phyloP scores from a whole-genome alignment of 352 stramenopile genomes.

The Pilasporangium apinafurcum region DNA sequence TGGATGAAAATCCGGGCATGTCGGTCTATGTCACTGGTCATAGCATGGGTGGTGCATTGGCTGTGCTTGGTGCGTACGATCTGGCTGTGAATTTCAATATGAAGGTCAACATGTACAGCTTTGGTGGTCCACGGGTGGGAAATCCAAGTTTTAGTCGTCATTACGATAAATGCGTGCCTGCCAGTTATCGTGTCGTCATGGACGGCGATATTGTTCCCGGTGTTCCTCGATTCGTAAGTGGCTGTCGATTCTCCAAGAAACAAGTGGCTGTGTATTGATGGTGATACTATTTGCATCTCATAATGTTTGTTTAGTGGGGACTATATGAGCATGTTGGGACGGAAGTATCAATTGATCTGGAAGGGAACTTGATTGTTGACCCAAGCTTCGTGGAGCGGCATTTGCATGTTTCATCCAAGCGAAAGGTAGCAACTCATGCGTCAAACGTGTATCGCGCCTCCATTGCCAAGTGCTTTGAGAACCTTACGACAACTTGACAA shows the following conservation, averaged over 20 bases:
- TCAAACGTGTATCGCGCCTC: slow-evolving; percentile 60
- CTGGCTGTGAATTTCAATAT: slow-evolving; percentile 81
- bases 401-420: slow-evolving; percentile 60
- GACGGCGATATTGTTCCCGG: slow-evolving; percentile 77
- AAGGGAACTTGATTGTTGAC: slow-evolving; percentile 78
- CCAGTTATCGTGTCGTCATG: slow-evolving; percentile 79
- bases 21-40: slow-evolving; percentile 90
- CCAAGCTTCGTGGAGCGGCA: slow-evolving; percentile 77
- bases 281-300: background rate
- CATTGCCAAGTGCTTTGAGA: slow-evolving; percentile 59
- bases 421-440: slow-evolving; percentile 54
- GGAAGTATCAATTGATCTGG: slow-evolving; percentile 57
- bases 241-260: slow-evolving; percentile 1
- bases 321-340: slow-evolving; percentile 73
- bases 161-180: slow-evolving; percentile 70
- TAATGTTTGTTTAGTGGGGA: slow-evolving; percentile 33
- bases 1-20: slow-evolving; percentile 81
- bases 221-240: slow-evolving; percentile 65
- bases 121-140: slow-evolving; percentile 78
- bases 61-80: slow-evolving; percentile 84
- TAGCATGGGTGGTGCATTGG: slow-evolving; percentile 88
- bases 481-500: slow-evolving; percentile 21
- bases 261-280: background rate
- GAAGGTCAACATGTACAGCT: slow-evolving; percentile 88
- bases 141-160: slow-evolving; percentile 76